Evolutionary conservation across 495 filamentous ascomycete species (phyloP).

Genomic region (Neurospora terricola): DNA sequence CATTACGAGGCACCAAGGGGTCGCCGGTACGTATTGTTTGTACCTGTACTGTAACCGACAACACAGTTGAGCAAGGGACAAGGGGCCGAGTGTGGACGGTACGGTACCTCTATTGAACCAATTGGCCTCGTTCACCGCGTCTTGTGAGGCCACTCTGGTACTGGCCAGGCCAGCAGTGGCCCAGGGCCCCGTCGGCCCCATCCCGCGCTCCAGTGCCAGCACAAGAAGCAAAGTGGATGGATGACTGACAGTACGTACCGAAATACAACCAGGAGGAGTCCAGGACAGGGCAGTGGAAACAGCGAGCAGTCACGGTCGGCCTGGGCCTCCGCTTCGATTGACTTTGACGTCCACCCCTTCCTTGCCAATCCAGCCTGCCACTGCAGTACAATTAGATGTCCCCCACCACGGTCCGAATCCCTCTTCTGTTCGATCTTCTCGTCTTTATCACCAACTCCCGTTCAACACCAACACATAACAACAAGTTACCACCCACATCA

Average conservation of each 20-base stretch:
- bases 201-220: neutral
- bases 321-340: constrained; percentile 7
- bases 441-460: constrained; percentile 9
- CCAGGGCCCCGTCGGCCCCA: neutral
- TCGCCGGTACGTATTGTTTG: neutral
- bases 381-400: constrained; percentile 20
- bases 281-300: neutral
- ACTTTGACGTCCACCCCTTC: constrained; percentile 6
- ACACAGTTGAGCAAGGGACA: neutral
- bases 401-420: constrained; percentile 22
- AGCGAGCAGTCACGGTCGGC: constrained; percentile 8
- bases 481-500: neutral
- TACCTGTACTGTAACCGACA: neutral
- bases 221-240: constrained; percentile 14
- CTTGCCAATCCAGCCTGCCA: neutral
- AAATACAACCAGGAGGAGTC: neutral
- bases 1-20: neutral
- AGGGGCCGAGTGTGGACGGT: neutral
- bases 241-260: constrained; percentile 12
- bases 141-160: neutral
- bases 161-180: neutral
- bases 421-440: constrained; percentile 6
- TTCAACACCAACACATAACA: constrained; percentile 3
- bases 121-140: neutral
- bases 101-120: neutral